Evolutionary conservation across 2,329 filamentous ascomycete genomes (phyloP).

Genomic region (Calonectria hawksworthii): DNA sequence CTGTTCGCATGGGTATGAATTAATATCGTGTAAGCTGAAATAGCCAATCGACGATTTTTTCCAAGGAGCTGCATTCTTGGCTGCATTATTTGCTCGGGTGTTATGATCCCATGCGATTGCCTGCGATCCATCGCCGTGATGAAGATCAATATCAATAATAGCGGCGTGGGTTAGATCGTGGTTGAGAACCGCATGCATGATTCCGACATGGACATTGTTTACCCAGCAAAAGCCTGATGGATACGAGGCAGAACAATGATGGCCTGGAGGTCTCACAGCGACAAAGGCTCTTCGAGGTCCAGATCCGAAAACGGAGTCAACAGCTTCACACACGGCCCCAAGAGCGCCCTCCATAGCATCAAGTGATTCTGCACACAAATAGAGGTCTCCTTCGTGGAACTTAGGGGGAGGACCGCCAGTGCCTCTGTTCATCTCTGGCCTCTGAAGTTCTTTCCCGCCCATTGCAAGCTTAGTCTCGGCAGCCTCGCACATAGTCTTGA

Average conservation of each 20-base stretch:
- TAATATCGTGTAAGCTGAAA: constrained; percentile 97
- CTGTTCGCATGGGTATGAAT: constrained; percentile 95
- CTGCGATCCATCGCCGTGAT: constrained; percentile 97
- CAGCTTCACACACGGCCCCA: constrained; percentile 92
- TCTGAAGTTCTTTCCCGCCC: constrained; percentile 82
- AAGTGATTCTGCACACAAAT: constrained; percentile 88
- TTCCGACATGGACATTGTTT: constrained; percentile 98
- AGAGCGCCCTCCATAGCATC: constrained; percentile 91
- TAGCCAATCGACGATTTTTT: constrained; percentile 94
- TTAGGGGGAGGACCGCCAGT: constrained; percentile 63
- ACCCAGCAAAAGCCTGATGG: constrained; percentile 99
- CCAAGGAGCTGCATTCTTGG: constrained; percentile 80
- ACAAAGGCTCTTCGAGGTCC: constrained; percentile 87
- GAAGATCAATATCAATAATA: constrained; percentile 92
- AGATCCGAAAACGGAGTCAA: constrained; percentile 83
- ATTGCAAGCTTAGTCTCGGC: constrained; percentile 84
- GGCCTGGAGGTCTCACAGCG: constrained; percentile 91
- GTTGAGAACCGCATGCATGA: constrained; percentile 87
- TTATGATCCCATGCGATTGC: constrained; percentile 95
- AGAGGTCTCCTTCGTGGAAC: constrained; percentile 91
- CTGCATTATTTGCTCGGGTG: constrained; percentile 70
- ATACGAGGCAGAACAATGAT: constrained; percentile 91
- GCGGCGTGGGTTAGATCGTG: constrained; percentile 94
- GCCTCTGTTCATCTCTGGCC: constrained; percentile 73
- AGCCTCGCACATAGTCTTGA: constrained; percentile 85